Evolutionary conservation across 148 eudicot genomes (phyloP).

Genomic region (Heliamphora exappendiculata): DNA sequence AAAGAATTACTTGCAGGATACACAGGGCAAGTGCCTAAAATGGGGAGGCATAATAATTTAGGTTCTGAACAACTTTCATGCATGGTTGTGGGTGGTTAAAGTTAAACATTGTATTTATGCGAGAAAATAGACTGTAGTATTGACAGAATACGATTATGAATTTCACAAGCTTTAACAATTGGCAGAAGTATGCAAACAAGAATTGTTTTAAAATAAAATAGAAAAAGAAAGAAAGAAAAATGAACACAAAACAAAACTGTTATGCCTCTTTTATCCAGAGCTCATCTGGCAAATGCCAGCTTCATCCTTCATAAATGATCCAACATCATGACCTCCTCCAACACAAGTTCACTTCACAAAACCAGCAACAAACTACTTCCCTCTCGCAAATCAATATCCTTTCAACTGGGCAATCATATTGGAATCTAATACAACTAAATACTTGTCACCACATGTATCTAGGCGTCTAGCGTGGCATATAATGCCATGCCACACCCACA

Average conservation of each 20-base stretch:
- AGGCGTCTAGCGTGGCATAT: too few relatives aligned
- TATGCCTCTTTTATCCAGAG: neutral
- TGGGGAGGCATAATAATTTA: neutral
- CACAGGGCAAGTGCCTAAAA: neutral
- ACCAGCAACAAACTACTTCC: neutral
- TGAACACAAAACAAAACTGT: too few relatives aligned
- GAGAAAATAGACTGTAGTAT: neutral
- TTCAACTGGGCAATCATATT: neutral
- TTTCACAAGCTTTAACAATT: neutral
- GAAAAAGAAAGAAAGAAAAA: neutral
- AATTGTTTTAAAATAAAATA: too few relatives aligned
- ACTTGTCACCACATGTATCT: too few relatives aligned
- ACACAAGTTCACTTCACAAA: neutral
- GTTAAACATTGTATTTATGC: neutral
- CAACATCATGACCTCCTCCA: too few relatives aligned
- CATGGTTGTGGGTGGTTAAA: neutral
- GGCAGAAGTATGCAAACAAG: too few relatives aligned
- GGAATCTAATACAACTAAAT: neutral
- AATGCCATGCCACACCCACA: too few relatives aligned
- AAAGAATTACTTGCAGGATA: neutral
- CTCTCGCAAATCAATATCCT: neutral
- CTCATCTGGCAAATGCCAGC: neutral
- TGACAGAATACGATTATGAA: neutral
- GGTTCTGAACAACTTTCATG: neutral
- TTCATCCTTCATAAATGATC: neutral